phyloP scores from a whole-genome alignment of 352 stramenopile genomes.

The Saprolegnia diclina region DNA sequence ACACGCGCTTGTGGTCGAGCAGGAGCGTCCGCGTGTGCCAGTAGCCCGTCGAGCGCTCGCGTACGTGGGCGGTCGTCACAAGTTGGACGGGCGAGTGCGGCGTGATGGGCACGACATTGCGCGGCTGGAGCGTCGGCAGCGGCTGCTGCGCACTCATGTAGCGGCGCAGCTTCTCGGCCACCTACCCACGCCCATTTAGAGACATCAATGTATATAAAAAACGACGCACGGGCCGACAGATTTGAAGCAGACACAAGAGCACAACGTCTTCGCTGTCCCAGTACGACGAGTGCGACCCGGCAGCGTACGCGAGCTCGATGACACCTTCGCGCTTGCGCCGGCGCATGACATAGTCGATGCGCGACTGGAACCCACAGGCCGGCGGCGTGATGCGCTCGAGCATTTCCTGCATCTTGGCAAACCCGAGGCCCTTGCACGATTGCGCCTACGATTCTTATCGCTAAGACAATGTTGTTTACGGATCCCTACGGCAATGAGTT shows the following conservation, averaged over 20 bases:
- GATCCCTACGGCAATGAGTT: slow-evolving; percentile 58
- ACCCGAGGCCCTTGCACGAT: slow-evolving; percentile 53
- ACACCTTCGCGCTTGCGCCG: slow-evolving; percentile 70
- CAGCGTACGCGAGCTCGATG: slow-evolving; percentile 81
- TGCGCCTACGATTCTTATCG: slow-evolving; percentile 37
- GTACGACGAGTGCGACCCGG: slow-evolving; percentile 81
- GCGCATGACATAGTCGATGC: slow-evolving; percentile 77
- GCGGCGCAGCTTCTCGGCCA: slow-evolving; percentile 64
- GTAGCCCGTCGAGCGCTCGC: slow-evolving; percentile 68
- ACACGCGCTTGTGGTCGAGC: slow-evolving; percentile 65
- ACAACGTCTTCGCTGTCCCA: slow-evolving; percentile 86
- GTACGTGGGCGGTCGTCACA: slow-evolving; percentile 66
- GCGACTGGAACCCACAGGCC: slow-evolving; percentile 65
- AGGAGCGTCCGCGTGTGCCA: slow-evolving; percentile 68
- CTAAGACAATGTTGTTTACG: no score
- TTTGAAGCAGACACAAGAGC: slow-evolving; percentile 80
- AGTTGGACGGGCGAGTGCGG: slow-evolving; percentile 59
- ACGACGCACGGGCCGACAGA: slow-evolving; percentile 59
- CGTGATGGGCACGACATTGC: slow-evolving; percentile 66
- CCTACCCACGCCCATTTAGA: slow-evolving; percentile 6
- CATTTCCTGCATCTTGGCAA: slow-evolving; percentile 72
- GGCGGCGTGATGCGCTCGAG: slow-evolving; percentile 63
- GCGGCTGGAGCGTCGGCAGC: slow-evolving; percentile 65
- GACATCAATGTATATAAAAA: neutral
- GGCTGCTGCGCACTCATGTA: slow-evolving; percentile 74